Conservation (phyloP, 176 grass and related monocot species). For the Rhipidocladum racemiflorum region DNA sequence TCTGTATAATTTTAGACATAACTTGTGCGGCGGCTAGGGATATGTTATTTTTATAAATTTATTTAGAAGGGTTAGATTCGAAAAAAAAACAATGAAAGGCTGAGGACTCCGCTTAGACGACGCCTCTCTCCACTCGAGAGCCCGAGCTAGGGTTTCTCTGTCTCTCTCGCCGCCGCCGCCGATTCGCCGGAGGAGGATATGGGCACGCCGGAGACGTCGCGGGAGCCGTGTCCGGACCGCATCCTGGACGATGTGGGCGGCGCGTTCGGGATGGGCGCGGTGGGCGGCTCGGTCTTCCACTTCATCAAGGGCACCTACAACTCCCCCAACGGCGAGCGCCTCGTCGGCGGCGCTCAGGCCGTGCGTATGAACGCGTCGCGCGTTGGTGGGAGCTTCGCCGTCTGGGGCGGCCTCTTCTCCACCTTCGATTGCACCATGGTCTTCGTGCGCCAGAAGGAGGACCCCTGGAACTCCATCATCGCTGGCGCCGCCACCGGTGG, state of each 20-base stretch:
- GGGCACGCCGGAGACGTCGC: slow-evolving; percentile 34
- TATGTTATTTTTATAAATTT: too few relatives aligned
- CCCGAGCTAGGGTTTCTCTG: slow-evolving; percentile 49
- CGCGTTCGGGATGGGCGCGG: slow-evolving; percentile 68
- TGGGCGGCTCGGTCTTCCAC: slow-evolving; percentile 57
- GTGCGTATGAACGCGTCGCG: slow-evolving; percentile 93
- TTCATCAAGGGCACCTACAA: slow-evolving; percentile 63
- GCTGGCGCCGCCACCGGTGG: slow-evolving; percentile 84
- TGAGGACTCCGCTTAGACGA: neutral
- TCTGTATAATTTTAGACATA: too few relatives aligned
- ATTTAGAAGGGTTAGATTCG: too few relatives aligned
- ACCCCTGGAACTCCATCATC: slow-evolving; percentile 98
- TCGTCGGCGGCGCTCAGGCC: slow-evolving; percentile 63
- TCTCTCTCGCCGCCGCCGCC: neutral
- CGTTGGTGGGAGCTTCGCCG: slow-evolving; percentile 93
- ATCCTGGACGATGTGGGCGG: slow-evolving; percentile 69
- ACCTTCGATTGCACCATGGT: slow-evolving; percentile 99
- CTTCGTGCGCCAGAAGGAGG: slow-evolving; percentile 90
- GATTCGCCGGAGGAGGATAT: neutral
- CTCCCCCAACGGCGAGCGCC: slow-evolving; percentile 84
- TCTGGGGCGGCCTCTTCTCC: slow-evolving; percentile 98
- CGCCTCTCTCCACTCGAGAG: neutral
- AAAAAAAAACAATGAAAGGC: too few relatives aligned
- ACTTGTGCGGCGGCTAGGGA: too few relatives aligned
- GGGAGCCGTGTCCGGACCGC: slow-evolving; percentile 72